Conservation (phyloP, 2,329 filamentous ascomycete species). For the Apiospora koreana region DNA sequence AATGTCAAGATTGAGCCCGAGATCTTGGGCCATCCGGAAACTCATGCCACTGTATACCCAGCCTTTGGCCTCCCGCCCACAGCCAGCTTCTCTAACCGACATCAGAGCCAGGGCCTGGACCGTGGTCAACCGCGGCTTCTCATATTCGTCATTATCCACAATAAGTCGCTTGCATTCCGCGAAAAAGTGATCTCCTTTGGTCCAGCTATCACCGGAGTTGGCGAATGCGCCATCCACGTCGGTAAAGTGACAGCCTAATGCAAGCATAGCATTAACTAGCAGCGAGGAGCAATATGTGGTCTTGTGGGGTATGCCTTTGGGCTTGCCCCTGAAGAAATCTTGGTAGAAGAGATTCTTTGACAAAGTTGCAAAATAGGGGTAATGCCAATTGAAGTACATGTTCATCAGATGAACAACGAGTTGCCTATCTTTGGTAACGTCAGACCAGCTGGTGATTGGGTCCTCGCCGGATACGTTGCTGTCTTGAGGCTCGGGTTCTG, state of each 20-base stretch:
- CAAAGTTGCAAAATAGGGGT: slow-evolving; percentile 90
- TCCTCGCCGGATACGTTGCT: slow-evolving; percentile 57
- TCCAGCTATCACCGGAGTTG: slow-evolving; percentile 72
- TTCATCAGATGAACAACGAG: slow-evolving; percentile 86
- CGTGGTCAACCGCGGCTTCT: slow-evolving; percentile 82
- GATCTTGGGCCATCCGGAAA: slow-evolving; percentile 94
- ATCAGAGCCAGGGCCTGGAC: slow-evolving; percentile 93
- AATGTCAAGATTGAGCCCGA: slow-evolving; percentile 86
- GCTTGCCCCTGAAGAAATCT: slow-evolving; percentile 76
- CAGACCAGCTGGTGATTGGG: slow-evolving; percentile 83
- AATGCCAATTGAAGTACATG: slow-evolving; percentile 99
- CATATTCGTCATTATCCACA: slow-evolving; percentile 89
- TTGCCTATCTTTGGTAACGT: slow-evolving; percentile 76
- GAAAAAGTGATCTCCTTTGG: slow-evolving; percentile 95
- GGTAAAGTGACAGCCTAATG: slow-evolving; percentile 92
- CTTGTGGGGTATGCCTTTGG: slow-evolving; percentile 48
- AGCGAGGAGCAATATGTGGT: slow-evolving; percentile 84
- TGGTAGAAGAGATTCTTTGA: slow-evolving; percentile 84
- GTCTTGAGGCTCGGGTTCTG: slow-evolving; percentile 46
- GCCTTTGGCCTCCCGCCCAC: slow-evolving; percentile 88
- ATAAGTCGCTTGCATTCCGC: slow-evolving; percentile 89
- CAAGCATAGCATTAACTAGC: slow-evolving; percentile 91
- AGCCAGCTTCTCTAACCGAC: slow-evolving; percentile 95
- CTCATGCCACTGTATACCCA: slow-evolving; percentile 99
- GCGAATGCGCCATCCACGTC: slow-evolving; percentile 71